Evolutionary conservation across 2,329 filamentous ascomycete genomes (phyloP), one percentile per base, ranked within the genome.

Genomic region (Xylariomycetidae sp.): DNA sequence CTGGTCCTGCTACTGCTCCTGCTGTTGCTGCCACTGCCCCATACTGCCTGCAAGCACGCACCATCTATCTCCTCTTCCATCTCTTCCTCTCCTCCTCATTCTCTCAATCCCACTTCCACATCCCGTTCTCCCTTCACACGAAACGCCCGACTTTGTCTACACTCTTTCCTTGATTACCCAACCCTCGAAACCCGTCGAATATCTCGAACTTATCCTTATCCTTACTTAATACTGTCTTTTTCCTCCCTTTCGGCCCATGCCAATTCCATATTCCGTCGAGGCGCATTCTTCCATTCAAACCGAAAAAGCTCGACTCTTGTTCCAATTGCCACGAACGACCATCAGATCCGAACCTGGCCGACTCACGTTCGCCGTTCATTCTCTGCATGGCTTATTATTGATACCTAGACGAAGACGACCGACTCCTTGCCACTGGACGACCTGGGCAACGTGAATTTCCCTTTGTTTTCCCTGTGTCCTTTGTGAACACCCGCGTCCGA

Each of bases 381-480:
- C 23, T 36, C 31, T 34, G 17, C 42, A 41, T 41, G 26, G 19
- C 38, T 30, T 35, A 37, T 36, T 20, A 28, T 40, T 35, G 23
- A 19, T 36, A 38, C 43, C 25, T 36, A 25, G 30, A 22, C 25
- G 36, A 33, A 37, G 36, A 39, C 41, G 37, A 45, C 19, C 26
- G 18, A 18, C 27, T 34, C 26, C 22, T 37, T 31, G 37, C 41
- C 36, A 35, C 37, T 41, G 30, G 12, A 27, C 36, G 44, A 31
- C 38, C 38, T 40, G 33, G 37, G 40, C 27, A 33, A 31, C 23
- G 37, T 42, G 41, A 47, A 27, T 36, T 45, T 39, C 38, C 46
- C 50, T 50, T 53, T 53, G 46, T 54, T 42, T 31, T 36, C 37
- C 37, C 38, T 30, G 23, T 47, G 20, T 45, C 46, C 51, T 56